These are phyloP conservation scores for Phytophthora fragariae DNA, from an alignment of 352 stramenopile genomes.

Conservation along the genomic window DNA sequence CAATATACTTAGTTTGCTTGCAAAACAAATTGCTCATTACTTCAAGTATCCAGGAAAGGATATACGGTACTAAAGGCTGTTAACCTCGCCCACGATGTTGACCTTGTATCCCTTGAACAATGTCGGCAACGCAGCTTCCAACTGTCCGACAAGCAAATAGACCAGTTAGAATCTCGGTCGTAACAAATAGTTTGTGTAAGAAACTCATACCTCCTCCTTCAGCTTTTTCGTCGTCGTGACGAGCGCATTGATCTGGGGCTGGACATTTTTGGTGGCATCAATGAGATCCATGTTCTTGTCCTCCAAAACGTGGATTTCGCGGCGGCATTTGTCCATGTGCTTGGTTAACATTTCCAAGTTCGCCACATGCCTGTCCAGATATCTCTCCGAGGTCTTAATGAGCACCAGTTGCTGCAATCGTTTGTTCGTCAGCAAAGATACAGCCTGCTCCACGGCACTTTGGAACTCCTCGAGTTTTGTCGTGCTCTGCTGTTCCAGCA, in stretches of 20 bases:
- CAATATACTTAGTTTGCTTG: not conserved
- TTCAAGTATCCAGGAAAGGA: not conserved
- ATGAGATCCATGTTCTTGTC: conserved; percentile 81
- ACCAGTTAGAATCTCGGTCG: conserved; percentile 11
- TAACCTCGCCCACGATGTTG: conserved; percentile 85
- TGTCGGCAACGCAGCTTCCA: conserved; percentile 63
- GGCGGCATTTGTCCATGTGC: conserved; percentile 76
- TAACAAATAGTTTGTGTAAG: not conserved
- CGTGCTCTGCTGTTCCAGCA: conserved; percentile 75
- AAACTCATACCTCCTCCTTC: conserved; percentile 65
- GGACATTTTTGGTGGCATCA: conserved; percentile 57
- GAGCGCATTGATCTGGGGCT: conserved; percentile 66
- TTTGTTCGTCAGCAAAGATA: conserved; percentile 67
- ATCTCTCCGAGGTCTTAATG: conserved; percentile 78
- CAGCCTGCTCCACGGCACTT: conserved; percentile 45
- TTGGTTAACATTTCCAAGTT: conserved; percentile 76
- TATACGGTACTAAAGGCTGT: conserved; percentile 56
- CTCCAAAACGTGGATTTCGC: conserved; percentile 68
- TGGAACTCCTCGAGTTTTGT: conserved; percentile 55
- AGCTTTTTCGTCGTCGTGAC: conserved; percentile 67
- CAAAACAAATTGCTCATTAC: not conserved
- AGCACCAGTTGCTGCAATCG: conserved; percentile 79
- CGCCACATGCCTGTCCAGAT: conserved; percentile 74
- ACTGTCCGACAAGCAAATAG: conserved; percentile 29
- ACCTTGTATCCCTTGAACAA: conserved; percentile 85